These are phyloP conservation scores for Artemisia annua DNA, from an alignment of 129 eudicot species.

Conservation along the genomic window DNA sequence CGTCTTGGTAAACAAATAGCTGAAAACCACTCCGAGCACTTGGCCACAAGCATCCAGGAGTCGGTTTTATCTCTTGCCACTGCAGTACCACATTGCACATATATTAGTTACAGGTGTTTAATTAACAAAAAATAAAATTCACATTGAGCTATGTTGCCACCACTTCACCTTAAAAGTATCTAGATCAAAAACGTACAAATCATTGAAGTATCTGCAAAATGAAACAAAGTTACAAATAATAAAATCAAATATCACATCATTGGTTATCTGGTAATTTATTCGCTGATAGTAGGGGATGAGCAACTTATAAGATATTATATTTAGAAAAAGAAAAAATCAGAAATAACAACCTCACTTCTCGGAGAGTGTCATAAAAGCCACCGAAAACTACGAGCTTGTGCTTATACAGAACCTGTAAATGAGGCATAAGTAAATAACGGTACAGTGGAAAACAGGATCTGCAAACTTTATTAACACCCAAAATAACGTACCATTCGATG, in stretches of 20 bases:
- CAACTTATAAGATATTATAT: background rate
- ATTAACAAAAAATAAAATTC: constrained; percentile 3
- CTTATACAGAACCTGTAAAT: constrained; percentile 84
- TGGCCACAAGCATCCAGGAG: constrained; percentile 95
- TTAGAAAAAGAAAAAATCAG: background rate
- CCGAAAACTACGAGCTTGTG: constrained; percentile 95
- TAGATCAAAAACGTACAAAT: constrained; percentile 83
- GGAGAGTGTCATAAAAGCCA: constrained; percentile 96
- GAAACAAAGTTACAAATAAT: constrained; percentile 18
- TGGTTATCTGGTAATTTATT: background rate
- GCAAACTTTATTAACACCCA: background rate
- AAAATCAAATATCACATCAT: constrained; percentile 5
- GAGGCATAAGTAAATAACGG: constrained; percentile 16
- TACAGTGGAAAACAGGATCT: background rate
- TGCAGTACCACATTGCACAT: constrained; percentile 33
- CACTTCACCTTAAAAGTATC: constrained; percentile 80
- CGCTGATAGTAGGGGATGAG: too few species aligned
- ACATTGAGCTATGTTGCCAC: constrained; percentile 6
- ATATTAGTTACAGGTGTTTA: constrained; percentile 10
- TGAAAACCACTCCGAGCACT: constrained; percentile 97
- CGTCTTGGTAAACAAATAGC: constrained; percentile 86
- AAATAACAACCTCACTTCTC: constrained; percentile 89
- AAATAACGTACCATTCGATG: constrained; percentile 79
- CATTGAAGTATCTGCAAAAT: constrained; percentile 75
- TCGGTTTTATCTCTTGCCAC: constrained; percentile 98